These are phyloP conservation scores for Apiotrichum mycotoxinovorans DNA, from an alignment of 1,284 basidiomycete genomes.

Conservation along the genomic window DNA sequence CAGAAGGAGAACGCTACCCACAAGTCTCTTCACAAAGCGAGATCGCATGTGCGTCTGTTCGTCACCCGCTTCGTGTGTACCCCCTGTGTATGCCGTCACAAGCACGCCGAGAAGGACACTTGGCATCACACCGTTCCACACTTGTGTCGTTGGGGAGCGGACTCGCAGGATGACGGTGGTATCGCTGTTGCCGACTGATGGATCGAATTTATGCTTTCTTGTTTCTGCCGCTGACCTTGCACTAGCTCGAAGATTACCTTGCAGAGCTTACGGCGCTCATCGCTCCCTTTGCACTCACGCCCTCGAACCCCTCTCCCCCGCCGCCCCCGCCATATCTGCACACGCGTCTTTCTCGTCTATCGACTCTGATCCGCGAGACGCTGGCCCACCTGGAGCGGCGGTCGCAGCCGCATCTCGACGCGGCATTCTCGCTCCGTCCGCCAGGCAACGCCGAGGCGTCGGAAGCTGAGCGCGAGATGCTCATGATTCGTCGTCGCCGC, in stretches of 20 bases:
- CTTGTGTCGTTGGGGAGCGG: too few species aligned
- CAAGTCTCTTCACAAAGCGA: too few species aligned
- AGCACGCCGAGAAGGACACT: too few species aligned
- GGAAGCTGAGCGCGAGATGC: constrained; percentile 44
- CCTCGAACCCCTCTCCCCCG: constrained; percentile 18
- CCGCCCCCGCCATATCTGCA: constrained; percentile 34
- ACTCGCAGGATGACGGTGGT: too few species aligned
- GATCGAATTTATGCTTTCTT: background rate
- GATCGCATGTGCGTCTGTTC: too few species aligned
- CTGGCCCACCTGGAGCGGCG: constrained; percentile 25
- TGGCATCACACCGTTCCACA: too few species aligned
- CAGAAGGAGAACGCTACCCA: too few species aligned
- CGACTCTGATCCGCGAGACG: constrained; percentile 25
- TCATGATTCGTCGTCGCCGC: constrained; percentile 36
- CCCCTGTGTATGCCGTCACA: too few species aligned
- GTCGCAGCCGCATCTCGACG: constrained; percentile 22
- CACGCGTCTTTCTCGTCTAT: constrained; percentile 32
- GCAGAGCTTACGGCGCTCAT: constrained; percentile 30
- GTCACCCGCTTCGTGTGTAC: too few species aligned
- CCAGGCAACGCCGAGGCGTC: constrained; percentile 20
- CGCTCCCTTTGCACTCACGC: constrained; percentile 24
- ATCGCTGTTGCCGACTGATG: too few species aligned
- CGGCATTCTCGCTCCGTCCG: constrained; percentile 16
- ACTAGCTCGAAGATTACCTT: constrained; percentile 30
- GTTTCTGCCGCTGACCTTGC: background rate